Evolutionary conservation across 495 filamentous ascomycete genomes (phyloP).

Genomic region (Melanomma pulvis-pyrius): DNA sequence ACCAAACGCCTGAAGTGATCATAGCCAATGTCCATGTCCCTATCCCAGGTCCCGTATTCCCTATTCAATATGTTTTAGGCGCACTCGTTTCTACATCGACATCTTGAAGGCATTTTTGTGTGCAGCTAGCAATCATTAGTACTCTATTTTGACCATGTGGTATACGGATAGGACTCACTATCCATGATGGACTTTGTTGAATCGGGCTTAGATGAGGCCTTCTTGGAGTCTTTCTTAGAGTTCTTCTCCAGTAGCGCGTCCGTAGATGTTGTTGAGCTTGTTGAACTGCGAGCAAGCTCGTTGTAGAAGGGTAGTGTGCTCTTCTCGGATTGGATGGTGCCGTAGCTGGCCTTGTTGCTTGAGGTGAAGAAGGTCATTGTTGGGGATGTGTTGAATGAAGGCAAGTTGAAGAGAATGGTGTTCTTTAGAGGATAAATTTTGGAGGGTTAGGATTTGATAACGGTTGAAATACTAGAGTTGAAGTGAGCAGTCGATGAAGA

Average conservation of each 20-base stretch:
- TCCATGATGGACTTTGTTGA: constrained; percentile 24
- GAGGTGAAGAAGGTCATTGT: not conserved
- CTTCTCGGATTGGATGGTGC: constrained; percentile 10
- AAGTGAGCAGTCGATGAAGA: no score
- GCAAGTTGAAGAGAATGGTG: not conserved
- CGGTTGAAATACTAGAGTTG: no score
- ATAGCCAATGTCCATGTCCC: no score
- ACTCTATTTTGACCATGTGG: not conserved
- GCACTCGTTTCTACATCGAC: no score
- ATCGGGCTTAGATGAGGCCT: not conserved
- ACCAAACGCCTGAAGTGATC: no score
- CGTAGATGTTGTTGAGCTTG: constrained; percentile 16
- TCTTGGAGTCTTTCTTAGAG: constrained; percentile 1
- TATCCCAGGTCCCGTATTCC: no score
- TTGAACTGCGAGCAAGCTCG: constrained; percentile 14
- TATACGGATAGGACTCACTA: constrained; percentile 5
- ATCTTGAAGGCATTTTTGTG: constrained; percentile 20
- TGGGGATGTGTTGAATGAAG: not conserved
- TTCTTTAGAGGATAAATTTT: not conserved
- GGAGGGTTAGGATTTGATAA: not conserved
- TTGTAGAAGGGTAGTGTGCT: constrained; percentile 20
- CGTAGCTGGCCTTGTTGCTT: not conserved
- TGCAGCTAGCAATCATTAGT: constrained; percentile 10
- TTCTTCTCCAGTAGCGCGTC: constrained; percentile 19
- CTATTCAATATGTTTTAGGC: not conserved